Evolutionary conservation across 768 basidiomycete genomes (phyloP).

Genomic region (Mycena belliarum): DNA sequence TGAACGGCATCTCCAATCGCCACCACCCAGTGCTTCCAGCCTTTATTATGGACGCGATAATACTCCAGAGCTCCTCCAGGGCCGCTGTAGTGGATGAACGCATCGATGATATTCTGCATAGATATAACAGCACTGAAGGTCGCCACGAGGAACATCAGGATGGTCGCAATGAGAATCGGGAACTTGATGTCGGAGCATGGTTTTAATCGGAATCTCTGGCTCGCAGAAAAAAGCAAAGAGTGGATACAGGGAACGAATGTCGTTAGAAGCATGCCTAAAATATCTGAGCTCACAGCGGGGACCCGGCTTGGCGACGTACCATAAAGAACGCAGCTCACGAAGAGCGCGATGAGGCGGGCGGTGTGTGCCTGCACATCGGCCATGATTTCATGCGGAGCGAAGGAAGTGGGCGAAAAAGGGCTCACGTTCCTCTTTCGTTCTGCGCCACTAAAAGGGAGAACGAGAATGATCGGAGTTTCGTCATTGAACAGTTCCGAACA

Average conservation of each 20-base stretch:
- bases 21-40: conserved; percentile 11
- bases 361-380: conserved; percentile 8
- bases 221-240: conserved; percentile 14
- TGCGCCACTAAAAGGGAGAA: too few relatives aligned
- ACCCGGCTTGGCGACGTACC: neutral
- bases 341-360: conserved; percentile 7
- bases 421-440: too few relatives aligned
- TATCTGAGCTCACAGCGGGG: neutral
- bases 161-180: conserved; percentile 1
- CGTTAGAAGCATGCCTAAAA: conserved; percentile 6
- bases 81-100: conserved; percentile 2
- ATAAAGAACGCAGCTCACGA: conserved; percentile 12
- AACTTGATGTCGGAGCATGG: conserved; percentile 4
- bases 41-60: neutral
- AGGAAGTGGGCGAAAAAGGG: too few relatives aligned
- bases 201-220: conserved; percentile 3
- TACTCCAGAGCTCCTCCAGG: conserved; percentile 3
- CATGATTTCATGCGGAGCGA: neutral
- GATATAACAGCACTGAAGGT: conserved; percentile 6
- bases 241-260: conserved; percentile 11
- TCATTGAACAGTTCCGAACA: too few relatives aligned
- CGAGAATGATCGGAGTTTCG: too few relatives aligned
- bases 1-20: conserved; percentile 6
- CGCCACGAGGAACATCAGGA: conserved; percentile 5
- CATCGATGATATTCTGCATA: conserved; percentile 8